Base-by-base conservation (phyloP, 495 filamentous ascomycete genomes). In the Aspergillus asperescens region DNA sequence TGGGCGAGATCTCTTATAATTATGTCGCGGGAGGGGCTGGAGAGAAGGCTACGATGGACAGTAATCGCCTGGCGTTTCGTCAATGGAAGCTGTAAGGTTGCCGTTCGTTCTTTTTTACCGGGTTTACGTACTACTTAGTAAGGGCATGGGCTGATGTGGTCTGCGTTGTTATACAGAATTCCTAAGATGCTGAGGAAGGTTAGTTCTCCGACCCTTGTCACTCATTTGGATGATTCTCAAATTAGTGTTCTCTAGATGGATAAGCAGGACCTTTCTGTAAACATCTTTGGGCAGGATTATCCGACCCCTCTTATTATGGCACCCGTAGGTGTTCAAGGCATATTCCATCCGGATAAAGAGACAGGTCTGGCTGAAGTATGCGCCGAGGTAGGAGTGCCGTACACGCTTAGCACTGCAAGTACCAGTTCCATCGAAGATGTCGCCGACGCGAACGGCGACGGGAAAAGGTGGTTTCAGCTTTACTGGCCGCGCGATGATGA, bases 21-120 rank as follows among this genome's bases (percentile, higher is more conserved):
- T 87, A 85, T 67, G 75, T 83, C 12, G 70, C 77, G 20, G 82
- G 82, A n/a, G 81, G 81, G 13, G 83, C 82, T 9, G 82, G 83
- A 7, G 81, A 85, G 59, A 74, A 77, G 55, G 74, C 80, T 1
- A 87, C 82, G 0, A 80, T 85, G 79, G 77, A 82, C 48, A 78
- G 79, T 38, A 87, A 86, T 61, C 74, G 81, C 2, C 62, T 82
- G 22, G 80, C 82, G 8, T 85, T 87, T 61, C 69, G 79, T 10
- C 81, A 85, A 58, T 85, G 81, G 81, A 82, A 82, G 65, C 63
- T 82, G 72, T 73, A 58, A 40, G 70, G n/a, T n/a, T n/a, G n/a
- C 53, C 6, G 25, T n/a, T 16, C n/a, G n/a, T 18, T 25, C 13
- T 23, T 5, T 18, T 15, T 4, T 28, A 9, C 4, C 13, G 43